Base-by-base conservation (phyloP, 495 filamentous ascomycete genomes). In the Parathielavia appendiculata region DNA sequence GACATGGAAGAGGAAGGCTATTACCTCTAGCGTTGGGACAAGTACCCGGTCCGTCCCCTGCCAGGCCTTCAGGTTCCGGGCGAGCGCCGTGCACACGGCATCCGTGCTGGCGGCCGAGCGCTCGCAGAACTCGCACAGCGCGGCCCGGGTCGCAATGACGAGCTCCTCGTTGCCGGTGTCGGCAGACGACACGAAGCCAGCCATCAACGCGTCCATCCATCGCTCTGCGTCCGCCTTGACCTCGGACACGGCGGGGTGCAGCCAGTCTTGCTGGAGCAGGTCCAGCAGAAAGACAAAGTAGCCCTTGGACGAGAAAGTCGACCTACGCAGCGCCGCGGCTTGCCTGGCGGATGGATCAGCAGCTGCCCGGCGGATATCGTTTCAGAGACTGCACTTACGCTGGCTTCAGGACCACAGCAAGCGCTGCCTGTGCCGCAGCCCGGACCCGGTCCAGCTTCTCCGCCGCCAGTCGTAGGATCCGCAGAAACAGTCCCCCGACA, bases 381-480 rank as follows among this genome's bases (percentile, higher is more conserved):
- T 5, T 55, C 0, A 43, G 17, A 26, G 5, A 32, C 16, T 11
- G 9, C 56, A 65, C 73, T 59, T 52, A 74, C 73, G 48, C 73
- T 41, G 66, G 58, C 10, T 54, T 59, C 38, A 76, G 43, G 53
- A 70, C 53, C 58, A 76, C 53, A 26, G 68, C 61, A 54, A 84
- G 51, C 5, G 76, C 71, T 30, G 68, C 65, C 55, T 81, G 76
- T 3, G 91, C 91, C 63, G 85, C 82, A 2, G 81, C 69, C 39
- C 93, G 82, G 34, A 97, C 83, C 57, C 90, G 87, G 67, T 98
- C 93, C 5, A 97, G 78, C 68, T 95, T 95, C 71, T 97, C 93
- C 0, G 86, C 81, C 20, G 89, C 84, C 26, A 96, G 73, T 12
- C 91, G 79, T 48, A 86, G 76, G 10, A 96, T 73, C 43, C 71